Conservation (phyloP, 768 basidiomycete species). For the Rhodotorula diobovata region DNA sequence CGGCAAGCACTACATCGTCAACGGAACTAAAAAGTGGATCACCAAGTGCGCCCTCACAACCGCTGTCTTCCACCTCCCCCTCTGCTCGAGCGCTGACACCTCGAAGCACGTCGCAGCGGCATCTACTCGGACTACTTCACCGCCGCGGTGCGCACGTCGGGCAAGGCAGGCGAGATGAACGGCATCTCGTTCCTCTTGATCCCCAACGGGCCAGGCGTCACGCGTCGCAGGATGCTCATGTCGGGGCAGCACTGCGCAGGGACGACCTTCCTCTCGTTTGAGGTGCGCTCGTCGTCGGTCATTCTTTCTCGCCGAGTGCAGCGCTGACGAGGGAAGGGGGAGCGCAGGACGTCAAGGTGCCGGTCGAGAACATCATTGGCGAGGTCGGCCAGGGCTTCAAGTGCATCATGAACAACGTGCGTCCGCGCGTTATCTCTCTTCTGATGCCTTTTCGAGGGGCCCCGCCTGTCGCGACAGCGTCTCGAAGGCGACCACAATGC, state of each 20-base stretch:
- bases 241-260: conserved; percentile 32
- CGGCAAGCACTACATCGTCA: conserved; percentile 40
- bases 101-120: conserved; percentile 10
- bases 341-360: conserved; percentile 43
- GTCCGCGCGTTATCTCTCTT: conserved; percentile 24
- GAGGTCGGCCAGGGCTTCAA: conserved; percentile 42
- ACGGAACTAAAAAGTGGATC: conserved; percentile 41
- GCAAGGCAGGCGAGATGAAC: conserved; percentile 35
- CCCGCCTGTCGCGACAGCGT: no score
- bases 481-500: no score
- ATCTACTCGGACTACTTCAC: conserved; percentile 45
- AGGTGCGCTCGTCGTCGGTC: conserved; percentile 5
- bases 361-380: conserved; percentile 45
- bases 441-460: no score
- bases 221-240: conserved; percentile 14
- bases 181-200: conserved; percentile 42
- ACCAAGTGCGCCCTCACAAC: no score
- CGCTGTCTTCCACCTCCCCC: neutral
- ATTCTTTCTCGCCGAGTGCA: no score
- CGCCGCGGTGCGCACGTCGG: conserved; percentile 45
- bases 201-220: conserved; percentile 25
- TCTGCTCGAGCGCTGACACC: neutral
- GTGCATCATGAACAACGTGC: conserved; percentile 43
- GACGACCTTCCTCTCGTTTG: conserved; percentile 41
- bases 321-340: neutral